Evolutionary conservation across 345 rosid species (phyloP).

Genomic region (Psidium guajava): DNA sequence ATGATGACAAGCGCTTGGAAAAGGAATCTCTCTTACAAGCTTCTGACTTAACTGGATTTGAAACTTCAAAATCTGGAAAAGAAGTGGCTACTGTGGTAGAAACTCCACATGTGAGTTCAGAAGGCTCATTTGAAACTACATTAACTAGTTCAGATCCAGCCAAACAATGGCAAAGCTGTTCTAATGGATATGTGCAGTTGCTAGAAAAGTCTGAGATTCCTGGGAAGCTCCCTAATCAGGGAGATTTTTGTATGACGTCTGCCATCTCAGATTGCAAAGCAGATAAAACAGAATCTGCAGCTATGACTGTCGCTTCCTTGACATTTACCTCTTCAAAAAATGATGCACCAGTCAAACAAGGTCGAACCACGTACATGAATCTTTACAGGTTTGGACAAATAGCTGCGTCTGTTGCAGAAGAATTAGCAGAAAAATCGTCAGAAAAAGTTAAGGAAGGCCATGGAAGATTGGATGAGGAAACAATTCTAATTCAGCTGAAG

Average conservation of each 20-base stretch:
- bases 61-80: conserved; percentile 13
- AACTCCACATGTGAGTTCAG: conserved; percentile 28
- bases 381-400: conserved; percentile 60
- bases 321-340: conserved; percentile 14
- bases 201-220: conserved; percentile 16
- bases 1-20: conserved; percentile 23
- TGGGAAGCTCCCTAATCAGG: conserved; percentile 2
- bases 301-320: conserved; percentile 13
- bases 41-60: conserved; percentile 18
- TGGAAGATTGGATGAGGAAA: conserved; percentile 56
- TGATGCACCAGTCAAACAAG: conserved; percentile 14
- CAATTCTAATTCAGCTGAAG: conserved; percentile 59
- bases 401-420: conserved; percentile 60
- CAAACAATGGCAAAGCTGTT: not conserved
- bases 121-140: conserved; percentile 8
- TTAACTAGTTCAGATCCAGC: conserved; percentile 15
- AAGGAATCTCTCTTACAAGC: conserved; percentile 23
- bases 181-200: not conserved
- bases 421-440: conserved; percentile 38
- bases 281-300: conserved; percentile 13
- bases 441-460: conserved; percentile 24
- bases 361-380: conserved; percentile 46
- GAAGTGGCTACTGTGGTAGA: conserved; percentile 23
- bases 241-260: conserved; percentile 18
- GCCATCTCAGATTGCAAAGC: conserved; percentile 5